Evolutionary conservation across 2,329 filamentous ascomycete species (phyloP), one percentile per base, ranked within the genome.

Genomic region (Nigrospora oryzae): DNA sequence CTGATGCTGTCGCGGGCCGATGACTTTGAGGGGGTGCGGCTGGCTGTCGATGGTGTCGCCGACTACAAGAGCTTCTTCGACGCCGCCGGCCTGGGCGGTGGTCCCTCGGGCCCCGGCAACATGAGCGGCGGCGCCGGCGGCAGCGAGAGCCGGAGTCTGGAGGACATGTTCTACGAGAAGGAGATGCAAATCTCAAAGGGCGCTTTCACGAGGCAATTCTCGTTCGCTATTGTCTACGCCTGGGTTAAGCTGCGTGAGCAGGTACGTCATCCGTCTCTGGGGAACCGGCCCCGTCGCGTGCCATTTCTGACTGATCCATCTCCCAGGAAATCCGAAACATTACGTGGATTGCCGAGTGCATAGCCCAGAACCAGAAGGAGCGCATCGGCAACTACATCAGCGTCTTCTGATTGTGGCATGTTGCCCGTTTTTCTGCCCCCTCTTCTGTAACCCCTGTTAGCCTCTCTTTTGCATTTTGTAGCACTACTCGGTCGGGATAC

Each of bases 281-380:
- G 23, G 23, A 7, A 10, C 23, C 5, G 8, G 23, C 23, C 23
- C 23, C 23, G 23, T 28, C 23, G 23, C 23, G 23, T 28, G 23
- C 23, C 23, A 6, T 28, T 7, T 28, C 12, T 17, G 17, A 36
- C 44, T 52, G 51, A 52, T 51, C 41, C 35, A 43, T 44, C 62
- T 69, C 16, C 7, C 50, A 97, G 90, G 93, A 98, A 85, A 96
- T 97, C 58, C 86, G 93, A 53, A 98, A 98, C 69, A 95, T 98
- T 61, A 97, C 93, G 42, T 98, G 93, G 93, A 98, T 98, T 66
- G 86, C 93, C 17, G 93, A 98, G 69, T 98, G 93, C 71, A 98
- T 98, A 77, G 93, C 93, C 45, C 93, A 98, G 70, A 96, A 95
- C 73, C 93, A 98, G 70, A 98, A 98, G 74, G 93, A 98, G 68